Evolutionary conservation across 257 asterid species (phyloP).

Genomic region (Cruciata laevipes): DNA sequence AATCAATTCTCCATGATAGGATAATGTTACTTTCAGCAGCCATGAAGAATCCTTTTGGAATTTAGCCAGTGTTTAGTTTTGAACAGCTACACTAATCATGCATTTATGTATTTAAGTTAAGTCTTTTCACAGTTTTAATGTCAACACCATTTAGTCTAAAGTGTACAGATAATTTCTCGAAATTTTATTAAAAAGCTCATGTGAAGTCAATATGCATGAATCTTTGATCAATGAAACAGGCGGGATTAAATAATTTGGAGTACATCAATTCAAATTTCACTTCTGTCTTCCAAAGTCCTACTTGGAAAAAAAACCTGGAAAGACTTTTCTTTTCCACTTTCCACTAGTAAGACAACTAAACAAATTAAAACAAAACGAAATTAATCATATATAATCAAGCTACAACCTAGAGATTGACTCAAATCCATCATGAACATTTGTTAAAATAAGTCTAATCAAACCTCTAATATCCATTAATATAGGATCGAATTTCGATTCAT

Average conservation of each 20-base stretch:
- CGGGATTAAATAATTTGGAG: neutral
- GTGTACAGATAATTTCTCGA: neutral
- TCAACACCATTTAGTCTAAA: conserved; percentile 2
- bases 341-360: neutral
- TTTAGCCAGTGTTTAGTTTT: conserved; percentile 8
- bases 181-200: neutral
- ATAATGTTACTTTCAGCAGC: conserved; percentile 10
- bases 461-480: neutral
- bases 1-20: neutral
- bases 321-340: neutral
- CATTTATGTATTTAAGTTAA: too few relatives aligned
- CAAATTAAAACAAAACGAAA: neutral
- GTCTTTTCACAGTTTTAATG: neutral
- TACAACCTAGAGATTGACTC: neutral
- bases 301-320: neutral
- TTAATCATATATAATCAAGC: neutral
- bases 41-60: neutral
- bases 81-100: neutral
- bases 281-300: conserved; percentile 7
- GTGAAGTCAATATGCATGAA: conserved; percentile 3
- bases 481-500: neutral
- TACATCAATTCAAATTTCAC: neutral
- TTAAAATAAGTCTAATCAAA: too few relatives aligned
- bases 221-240: neutral
- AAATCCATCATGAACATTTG: too few relatives aligned